A percentile compares a stretch with the other conserved stretches of the same genome.
phyloP scores from a whole-genome alignment of 2,329 filamentous ascomycete genomes.

The Elsinoe ampelina region DNA sequence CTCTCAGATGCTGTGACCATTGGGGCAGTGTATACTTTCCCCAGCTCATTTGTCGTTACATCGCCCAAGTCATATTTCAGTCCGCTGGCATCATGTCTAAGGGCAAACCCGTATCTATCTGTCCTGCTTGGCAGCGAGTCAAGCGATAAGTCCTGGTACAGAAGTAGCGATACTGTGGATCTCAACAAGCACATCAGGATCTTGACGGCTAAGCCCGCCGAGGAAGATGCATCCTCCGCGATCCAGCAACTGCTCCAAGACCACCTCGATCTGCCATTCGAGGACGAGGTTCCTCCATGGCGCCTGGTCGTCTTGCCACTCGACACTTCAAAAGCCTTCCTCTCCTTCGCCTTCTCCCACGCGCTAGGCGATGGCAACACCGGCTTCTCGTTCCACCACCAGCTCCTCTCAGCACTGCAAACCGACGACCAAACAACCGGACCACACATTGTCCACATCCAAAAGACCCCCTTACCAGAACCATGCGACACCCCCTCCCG shows the following conservation, averaged over 20 bases:
- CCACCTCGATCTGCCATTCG: constrained; percentile 18
- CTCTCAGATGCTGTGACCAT: constrained; percentile 34
- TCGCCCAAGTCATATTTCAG: constrained; percentile 22
- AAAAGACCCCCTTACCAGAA: constrained; percentile 22
- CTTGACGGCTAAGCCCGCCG: constrained; percentile 12
- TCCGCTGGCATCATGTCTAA: constrained; percentile 32
- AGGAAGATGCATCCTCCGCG: background rate
- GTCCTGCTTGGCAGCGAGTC: constrained; percentile 29
- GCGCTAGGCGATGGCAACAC: constrained; percentile 36
- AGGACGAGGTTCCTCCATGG: constrained; percentile 33
- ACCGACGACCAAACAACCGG: background rate
- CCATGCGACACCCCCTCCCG: constrained; percentile 33
- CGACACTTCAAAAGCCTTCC: constrained; percentile 22
- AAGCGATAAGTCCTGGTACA: constrained; percentile 31
- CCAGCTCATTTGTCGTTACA: constrained; percentile 13
- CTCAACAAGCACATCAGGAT: constrained; percentile 34
- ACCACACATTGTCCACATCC: constrained; percentile 14
- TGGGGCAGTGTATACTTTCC: constrained; percentile 27
- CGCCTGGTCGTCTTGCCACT: constrained; percentile 32
- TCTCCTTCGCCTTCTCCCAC: constrained; percentile 38
- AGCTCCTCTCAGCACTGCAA: constrained; percentile 27
- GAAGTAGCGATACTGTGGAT: constrained; percentile 26
- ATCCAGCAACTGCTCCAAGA: constrained; percentile 6
- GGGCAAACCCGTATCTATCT: constrained; percentile 31
- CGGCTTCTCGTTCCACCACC: constrained; percentile 35